Base-by-base conservation (phyloP, 352 stramenopile genomes). In the Blastocystis sp. region DNA sequence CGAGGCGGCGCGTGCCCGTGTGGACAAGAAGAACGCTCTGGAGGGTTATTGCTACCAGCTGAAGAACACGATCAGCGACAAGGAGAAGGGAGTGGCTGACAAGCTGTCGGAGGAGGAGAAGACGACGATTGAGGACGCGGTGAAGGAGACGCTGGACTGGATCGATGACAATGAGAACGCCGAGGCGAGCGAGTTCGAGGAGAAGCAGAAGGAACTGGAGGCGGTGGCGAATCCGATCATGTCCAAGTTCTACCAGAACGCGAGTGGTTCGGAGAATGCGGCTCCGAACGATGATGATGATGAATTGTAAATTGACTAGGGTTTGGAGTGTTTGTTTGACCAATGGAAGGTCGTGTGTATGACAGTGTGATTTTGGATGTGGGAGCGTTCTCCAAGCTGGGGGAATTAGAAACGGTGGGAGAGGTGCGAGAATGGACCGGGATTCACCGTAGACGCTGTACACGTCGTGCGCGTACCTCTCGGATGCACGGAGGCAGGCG, bases 161-260 rank as follows among this genome's bases (percentile, higher is more conserved):
- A 91, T 99, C 49, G 96, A 99, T 87, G 94, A 97, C 88, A 97
- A 98, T 91, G 91, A 95, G 88, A 94, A 98, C 89, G 92, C 93
- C n/a, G 94, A 98, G 87, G 96, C 97, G 89, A 95, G 97, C 32
- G 96, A 99, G 88, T 98, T 94, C 86, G 91, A 97, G 76, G 89
- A 92, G 56, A 95, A 99, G 92, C 94, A 97, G 89, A 98, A 98
- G 91, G 96, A 99, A 90, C 92, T 99, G 40, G 96, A 99, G 91
- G 93, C 92, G 1, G 44, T 90, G 44, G 89, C 90, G 67, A 98
- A 98, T 90, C 96, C 96, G 42, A 98, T 99, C 90, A 97, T 99
- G 93, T 91, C 92, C 86, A 97, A 97, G 89, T 90, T 98, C 51
- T 99, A 99, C 91, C 90, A 94, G 89, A 65, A 84, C 38, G 72